Percentiles rank a stretch among this genome's conserved stretches.
Evolutionary conservation across 805 yeast genomes (phyloP).

Genomic region (Pichia nakasei): DNA sequence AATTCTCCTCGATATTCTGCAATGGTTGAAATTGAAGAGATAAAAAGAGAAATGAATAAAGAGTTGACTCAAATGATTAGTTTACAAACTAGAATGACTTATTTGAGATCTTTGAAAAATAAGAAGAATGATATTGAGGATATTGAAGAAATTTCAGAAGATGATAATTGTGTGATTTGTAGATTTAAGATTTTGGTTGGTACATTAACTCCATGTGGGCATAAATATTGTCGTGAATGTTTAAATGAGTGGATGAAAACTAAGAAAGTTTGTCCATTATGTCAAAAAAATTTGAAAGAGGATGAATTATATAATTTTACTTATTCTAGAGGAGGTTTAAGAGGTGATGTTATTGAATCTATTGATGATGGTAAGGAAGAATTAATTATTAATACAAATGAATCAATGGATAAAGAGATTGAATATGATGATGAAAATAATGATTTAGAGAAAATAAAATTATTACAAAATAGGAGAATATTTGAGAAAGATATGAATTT

Average conservation of each 20-base stretch:
- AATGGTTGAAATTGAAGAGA: constrained; percentile 9
- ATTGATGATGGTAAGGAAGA: constrained; percentile 3
- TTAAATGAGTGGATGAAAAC: constrained; percentile 57
- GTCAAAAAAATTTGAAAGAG: constrained; percentile 45
- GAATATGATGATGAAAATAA: constrained; percentile 1
- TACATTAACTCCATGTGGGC: constrained; percentile 84
- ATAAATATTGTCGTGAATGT: constrained; percentile 79
- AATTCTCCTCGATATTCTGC: constrained; percentile 19
- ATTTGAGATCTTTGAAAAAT: constrained; percentile 34
- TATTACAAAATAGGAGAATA: constrained; percentile 16
- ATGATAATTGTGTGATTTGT: constrained; percentile 68
- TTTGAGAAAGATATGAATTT: constrained; percentile 29
- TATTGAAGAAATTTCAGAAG: constrained; percentile 19
- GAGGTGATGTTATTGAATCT: constrained; percentile 34
- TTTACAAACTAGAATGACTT: constrained; percentile 36
- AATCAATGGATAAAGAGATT: background rate
- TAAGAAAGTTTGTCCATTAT: constrained; percentile 66
- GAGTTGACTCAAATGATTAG: constrained; percentile 3
- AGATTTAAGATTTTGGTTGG: constrained; percentile 63
- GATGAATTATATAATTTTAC: constrained; percentile 64
- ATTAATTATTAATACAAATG: constrained; percentile 17
- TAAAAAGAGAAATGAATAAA: constrained; percentile 12
- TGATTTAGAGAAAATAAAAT: constrained; percentile 14
- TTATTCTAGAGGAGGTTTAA: constrained; percentile 42
- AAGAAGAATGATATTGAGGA: constrained; percentile 22